These are phyloP conservation scores for Scleroderma citrinum DNA, from an alignment of 768 basidiomycete genomes.

Conservation along the genomic window DNA sequence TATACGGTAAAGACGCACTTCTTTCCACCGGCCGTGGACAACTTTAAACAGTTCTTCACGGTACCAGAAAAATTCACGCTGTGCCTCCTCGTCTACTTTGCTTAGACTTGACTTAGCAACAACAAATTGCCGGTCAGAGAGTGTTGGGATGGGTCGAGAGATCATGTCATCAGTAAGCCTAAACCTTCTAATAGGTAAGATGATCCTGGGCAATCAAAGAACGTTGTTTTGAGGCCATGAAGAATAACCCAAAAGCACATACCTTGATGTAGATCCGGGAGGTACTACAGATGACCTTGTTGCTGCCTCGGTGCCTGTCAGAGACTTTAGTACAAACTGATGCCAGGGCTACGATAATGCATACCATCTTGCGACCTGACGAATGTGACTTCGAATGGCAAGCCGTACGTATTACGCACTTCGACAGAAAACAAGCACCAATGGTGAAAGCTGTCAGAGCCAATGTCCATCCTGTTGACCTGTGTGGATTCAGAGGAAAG, in stretches of 20 bases:
- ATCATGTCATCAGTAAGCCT: slow-evolving; percentile 50
- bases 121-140: slow-evolving; percentile 89
- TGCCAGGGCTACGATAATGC: slow-evolving; percentile 2
- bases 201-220: slow-evolving; percentile 40
- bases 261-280: slow-evolving; percentile 85
- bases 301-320: slow-evolving; percentile 35
- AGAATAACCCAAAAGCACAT: slow-evolving; percentile 14
- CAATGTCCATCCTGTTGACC: slow-evolving; percentile 25
- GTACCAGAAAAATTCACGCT: slow-evolving; percentile 93
- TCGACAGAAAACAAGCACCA: slow-evolving; percentile 89
- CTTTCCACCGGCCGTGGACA: slow-evolving; percentile 74
- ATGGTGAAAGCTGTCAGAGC: slow-evolving; percentile 45
- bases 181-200: slow-evolving; percentile 70
- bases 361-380: slow-evolving; percentile 60
- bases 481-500: slow-evolving; percentile 15
- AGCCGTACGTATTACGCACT: slow-evolving; percentile 86
- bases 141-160: slow-evolving; percentile 70
- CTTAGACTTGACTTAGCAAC: slow-evolving; percentile 69
- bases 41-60: slow-evolving; percentile 76
- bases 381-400: slow-evolving; percentile 87
- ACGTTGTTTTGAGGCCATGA: neutral
- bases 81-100: slow-evolving; percentile 49
- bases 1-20: slow-evolving; percentile 42
- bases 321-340: slow-evolving; percentile 1
- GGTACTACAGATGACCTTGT: slow-evolving; percentile 60